Conservation (phyloP, 495 filamentous ascomycete species). For the Aspergillus nidulans region DNA sequence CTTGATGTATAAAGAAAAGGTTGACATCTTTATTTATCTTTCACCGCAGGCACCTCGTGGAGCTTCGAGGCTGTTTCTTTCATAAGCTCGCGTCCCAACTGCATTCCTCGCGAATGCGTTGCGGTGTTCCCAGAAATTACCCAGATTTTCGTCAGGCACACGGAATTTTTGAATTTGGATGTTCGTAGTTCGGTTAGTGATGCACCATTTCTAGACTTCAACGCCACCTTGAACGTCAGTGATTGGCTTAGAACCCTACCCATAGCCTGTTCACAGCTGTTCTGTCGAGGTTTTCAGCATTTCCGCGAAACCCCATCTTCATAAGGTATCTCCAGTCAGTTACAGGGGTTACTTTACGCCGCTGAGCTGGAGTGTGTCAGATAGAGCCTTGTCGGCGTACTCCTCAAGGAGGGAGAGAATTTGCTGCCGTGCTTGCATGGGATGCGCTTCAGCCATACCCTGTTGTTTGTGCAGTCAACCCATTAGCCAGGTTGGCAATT, state of each 20-base stretch:
- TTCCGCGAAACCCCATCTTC: neutral
- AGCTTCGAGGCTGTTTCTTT: neutral
- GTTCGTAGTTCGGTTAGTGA: neutral
- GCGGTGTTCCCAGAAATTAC: neutral
- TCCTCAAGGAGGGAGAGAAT: neutral
- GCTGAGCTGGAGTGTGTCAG: neutral
- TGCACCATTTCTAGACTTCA: conserved; percentile 1
- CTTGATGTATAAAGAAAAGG: neutral
- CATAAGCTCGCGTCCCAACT: neutral
- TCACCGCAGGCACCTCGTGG: neutral
- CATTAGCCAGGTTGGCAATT: neutral
- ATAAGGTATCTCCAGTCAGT: conserved; percentile 3
- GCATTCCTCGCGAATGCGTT: neutral
- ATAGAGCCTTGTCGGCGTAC: neutral
- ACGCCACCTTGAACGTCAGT: neutral
- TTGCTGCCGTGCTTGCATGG: neutral
- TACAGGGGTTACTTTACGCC: neutral
- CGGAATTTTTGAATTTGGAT: neutral
- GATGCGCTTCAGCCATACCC: neutral
- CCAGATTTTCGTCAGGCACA: neutral
- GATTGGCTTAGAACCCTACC: neutral
- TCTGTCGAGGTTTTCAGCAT: neutral
- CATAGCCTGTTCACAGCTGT: neutral
- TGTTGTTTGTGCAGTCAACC: neutral
- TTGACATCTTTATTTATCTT: neutral